These are phyloP conservation scores for Esteya vermicola DNA, from an alignment of 2,329 filamentous ascomycete genomes.

Conservation along the genomic window DNA sequence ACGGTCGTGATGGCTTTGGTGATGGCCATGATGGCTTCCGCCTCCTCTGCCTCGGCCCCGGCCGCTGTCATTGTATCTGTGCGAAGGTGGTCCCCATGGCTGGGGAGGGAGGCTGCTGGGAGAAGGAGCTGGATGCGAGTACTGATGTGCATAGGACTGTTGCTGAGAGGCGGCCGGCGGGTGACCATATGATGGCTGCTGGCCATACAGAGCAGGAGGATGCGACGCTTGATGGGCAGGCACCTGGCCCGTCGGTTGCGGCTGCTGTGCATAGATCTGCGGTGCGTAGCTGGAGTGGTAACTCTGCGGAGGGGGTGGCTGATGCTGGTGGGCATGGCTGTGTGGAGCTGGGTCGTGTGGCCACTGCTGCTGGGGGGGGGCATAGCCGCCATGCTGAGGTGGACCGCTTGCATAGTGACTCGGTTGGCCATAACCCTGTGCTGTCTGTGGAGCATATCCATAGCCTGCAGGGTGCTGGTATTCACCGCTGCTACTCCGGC, in stretches of 20 bases:
- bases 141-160: slow-evolving; percentile 9
- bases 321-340: slow-evolving; percentile 13
- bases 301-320: slow-evolving; percentile 33
- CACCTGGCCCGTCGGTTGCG: slow-evolving; percentile 21
- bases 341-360: slow-evolving; percentile 21
- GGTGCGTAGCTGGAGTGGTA: slow-evolving; percentile 47
- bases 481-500: slow-evolving; percentile 24
- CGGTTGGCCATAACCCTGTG: slow-evolving; percentile 16
- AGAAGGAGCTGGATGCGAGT: slow-evolving; percentile 12
- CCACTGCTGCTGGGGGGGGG: slow-evolving; percentile 23
- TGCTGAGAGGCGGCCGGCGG: slow-evolving; percentile 14
- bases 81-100: slow-evolving; percentile 25
- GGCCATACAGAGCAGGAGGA: slow-evolving; percentile 10
- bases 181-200: slow-evolving; percentile 7
- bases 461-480: slow-evolving; percentile 28
- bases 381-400: slow-evolving; percentile 19
- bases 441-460: slow-evolving; percentile 23
- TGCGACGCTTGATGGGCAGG: slow-evolving; percentile 6
- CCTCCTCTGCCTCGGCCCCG: slow-evolving; percentile 26
- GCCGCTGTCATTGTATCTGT: slow-evolving; percentile 21
- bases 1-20: slow-evolving; percentile 24
- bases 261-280: slow-evolving; percentile 33
- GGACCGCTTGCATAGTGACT: slow-evolving; percentile 14
- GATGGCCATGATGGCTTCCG: slow-evolving; percentile 12
- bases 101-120: slow-evolving; percentile 21